Evolutionary conservation across 352 stramenopile species (phyloP).

Genomic region (Pythium plurisporium): DNA sequence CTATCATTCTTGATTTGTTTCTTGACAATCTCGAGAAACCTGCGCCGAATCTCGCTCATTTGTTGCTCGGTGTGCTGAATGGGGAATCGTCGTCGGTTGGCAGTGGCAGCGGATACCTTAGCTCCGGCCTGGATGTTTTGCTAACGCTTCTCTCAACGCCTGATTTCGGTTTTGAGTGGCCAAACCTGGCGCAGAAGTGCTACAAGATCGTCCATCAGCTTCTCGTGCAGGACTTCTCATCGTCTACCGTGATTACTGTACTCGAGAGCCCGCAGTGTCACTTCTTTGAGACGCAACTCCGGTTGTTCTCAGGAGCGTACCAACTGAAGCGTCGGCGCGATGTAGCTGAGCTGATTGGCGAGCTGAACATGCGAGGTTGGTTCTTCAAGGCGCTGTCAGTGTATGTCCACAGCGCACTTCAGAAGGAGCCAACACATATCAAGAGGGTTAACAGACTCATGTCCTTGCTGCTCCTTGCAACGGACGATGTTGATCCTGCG

Average conservation of each 20-base stretch:
- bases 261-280: constrained; percentile 60
- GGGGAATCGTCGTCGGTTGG: constrained; percentile 23
- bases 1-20: constrained; percentile 66
- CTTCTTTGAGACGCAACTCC: constrained; percentile 63
- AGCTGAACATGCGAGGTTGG: constrained; percentile 79
- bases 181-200: constrained; percentile 56
- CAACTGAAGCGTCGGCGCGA: constrained; percentile 17
- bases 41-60: constrained; percentile 67
- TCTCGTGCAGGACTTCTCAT: constrained; percentile 68
- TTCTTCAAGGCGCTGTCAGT: constrained; percentile 79
- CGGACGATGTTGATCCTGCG: constrained; percentile 26
- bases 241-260: constrained; percentile 37
- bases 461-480: constrained; percentile 40
- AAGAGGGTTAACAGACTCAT: constrained; percentile 68
- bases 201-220: constrained; percentile 65
- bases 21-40: constrained; percentile 76
- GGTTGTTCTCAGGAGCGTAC: constrained; percentile 36
- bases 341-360: constrained; percentile 10
- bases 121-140: constrained; percentile 59
- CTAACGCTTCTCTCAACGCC: constrained; percentile 68
- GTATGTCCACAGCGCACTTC: constrained; percentile 66
- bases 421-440: constrained; percentile 66
- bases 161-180: constrained; percentile 62
- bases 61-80: constrained; percentile 61
- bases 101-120: constrained; percentile 30